Percentiles rank a stretch among this genome's conserved stretches.
Conservation (phyloP, 148 eudicot genomes). For the Oxyria digyna region DNA sequence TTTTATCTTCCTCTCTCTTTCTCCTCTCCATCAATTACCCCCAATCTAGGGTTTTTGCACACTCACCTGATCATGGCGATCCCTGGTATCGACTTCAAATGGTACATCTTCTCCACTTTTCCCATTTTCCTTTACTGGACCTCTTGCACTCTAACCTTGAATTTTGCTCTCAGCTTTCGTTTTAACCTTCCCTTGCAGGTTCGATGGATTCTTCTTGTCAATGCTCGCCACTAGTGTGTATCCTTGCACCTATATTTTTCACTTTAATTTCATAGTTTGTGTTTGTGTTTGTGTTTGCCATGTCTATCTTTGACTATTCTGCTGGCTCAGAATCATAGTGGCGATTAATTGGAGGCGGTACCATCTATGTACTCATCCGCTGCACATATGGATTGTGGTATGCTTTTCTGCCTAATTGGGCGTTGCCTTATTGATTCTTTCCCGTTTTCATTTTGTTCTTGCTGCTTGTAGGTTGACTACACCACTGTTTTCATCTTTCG, state of each 20-base stretch:
- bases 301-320: constrained; percentile 27
- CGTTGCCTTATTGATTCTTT: neutral
- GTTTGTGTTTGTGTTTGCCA: neutral
- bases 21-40: neutral
- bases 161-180: constrained; percentile 3
- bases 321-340: constrained; percentile 57
- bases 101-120: constrained; percentile 21
- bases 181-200: constrained; percentile 39
- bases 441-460: neutral
- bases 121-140: neutral
- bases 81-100: constrained; percentile 68
- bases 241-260: constrained; percentile 28
- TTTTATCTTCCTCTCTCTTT: neutral
- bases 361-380: constrained; percentile 59
- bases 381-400: constrained; percentile 97
- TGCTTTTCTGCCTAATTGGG: constrained; percentile 12
- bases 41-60: constrained; percentile 11
- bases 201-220: constrained; percentile 95
- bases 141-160: neutral
- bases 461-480: constrained; percentile 62
- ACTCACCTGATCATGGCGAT: constrained; percentile 31
- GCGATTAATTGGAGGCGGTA: constrained; percentile 73
- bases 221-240: constrained; percentile 95
- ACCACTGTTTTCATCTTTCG: constrained; percentile 80
- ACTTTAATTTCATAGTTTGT: neutral